Evolutionary conservation across 495 filamentous ascomycete species (phyloP).

Genomic region (Hapsidospora chrysogenum): DNA sequence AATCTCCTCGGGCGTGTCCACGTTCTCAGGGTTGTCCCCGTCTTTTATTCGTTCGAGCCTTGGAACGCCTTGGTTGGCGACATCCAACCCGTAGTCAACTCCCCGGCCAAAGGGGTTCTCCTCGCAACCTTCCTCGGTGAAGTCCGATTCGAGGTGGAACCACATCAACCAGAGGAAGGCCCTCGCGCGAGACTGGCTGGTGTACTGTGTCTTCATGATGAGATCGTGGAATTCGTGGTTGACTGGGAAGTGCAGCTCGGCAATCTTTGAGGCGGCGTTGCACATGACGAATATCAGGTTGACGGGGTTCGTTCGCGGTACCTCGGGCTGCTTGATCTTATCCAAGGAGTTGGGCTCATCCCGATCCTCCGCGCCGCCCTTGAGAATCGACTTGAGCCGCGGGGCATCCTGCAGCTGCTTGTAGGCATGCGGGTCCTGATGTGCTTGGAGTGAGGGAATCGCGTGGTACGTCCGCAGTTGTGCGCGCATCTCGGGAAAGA

Average conservation of each 20-base stretch:
- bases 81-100: slow-evolving; percentile 39
- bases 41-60: slow-evolving; percentile 57
- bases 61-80: slow-evolving; percentile 66
- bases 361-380: slow-evolving; percentile 90
- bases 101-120: slow-evolving; percentile 85
- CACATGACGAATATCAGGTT: slow-evolving; percentile 93
- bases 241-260: slow-evolving; percentile 78
- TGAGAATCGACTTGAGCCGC: slow-evolving; percentile 88
- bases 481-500: slow-evolving; percentile 98
- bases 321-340: slow-evolving; percentile 46
- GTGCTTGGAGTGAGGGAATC: slow-evolving; percentile 87
- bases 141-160: slow-evolving; percentile 98
- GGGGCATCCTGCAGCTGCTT: slow-evolving; percentile 97
- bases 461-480: slow-evolving; percentile 96
- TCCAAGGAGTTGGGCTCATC: slow-evolving; percentile 73
- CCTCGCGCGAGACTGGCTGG: slow-evolving; percentile 65
- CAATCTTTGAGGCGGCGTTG: slow-evolving; percentile 77
- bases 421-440: slow-evolving; percentile 88
- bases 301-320: slow-evolving; percentile 89
- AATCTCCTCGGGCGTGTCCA: slow-evolving; percentile 74
- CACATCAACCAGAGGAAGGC: slow-evolving; percentile 98
- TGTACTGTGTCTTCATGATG: slow-evolving; percentile 74
- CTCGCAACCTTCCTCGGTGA: slow-evolving; percentile 60
- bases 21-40: slow-evolving; percentile 67
- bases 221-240: slow-evolving; percentile 88